Conservation (phyloP, 2,329 filamentous ascomycete species). For the Teratosphaeria epicoccoides region DNA sequence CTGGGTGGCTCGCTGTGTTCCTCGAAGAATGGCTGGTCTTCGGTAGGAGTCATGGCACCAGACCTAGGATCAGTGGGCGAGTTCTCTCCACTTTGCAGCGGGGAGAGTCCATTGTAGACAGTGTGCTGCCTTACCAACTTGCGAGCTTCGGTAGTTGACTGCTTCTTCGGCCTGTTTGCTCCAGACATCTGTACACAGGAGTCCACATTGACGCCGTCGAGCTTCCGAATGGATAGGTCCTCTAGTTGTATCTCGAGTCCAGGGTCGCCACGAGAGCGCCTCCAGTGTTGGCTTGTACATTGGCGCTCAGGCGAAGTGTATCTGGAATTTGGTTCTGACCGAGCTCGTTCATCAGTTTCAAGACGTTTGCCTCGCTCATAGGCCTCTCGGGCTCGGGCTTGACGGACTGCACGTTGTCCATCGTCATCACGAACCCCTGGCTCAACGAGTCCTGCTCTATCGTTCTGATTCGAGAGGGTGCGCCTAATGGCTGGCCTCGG, state of each 20-base stretch:
- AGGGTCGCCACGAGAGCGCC: background rate
- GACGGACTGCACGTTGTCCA: constrained; percentile 11
- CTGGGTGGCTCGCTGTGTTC: constrained; percentile 57
- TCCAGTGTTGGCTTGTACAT: background rate
- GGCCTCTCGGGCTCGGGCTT: constrained; percentile 20
- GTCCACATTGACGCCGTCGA: constrained; percentile 20
- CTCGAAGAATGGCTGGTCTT: constrained; percentile 42
- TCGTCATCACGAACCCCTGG: constrained; percentile 16
- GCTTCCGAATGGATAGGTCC: constrained; percentile 17
- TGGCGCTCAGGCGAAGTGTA: constrained; percentile 18
- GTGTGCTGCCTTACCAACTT: constrained; percentile 35
- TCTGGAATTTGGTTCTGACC: constrained; percentile 22
- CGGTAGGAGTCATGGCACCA: constrained; percentile 38
- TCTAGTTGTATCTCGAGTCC: constrained; percentile 18
- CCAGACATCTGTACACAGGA: constrained; percentile 5
- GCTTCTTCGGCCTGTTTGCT: constrained; percentile 12
- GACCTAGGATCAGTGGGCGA: constrained; percentile 28
- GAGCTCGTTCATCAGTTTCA: constrained; percentile 19
- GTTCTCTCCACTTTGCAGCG: constrained; percentile 5
- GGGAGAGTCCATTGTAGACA: constrained; percentile 5
- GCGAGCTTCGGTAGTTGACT: constrained; percentile 32
- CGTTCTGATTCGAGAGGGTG: constrained; percentile 8
- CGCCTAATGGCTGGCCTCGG: constrained; percentile 22
- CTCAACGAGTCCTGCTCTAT: constrained; percentile 5
- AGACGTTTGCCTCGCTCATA: constrained; percentile 27